Evolutionary conservation across 176 grass and related monocot genomes (phyloP).

Genomic region (Aegilops tauschii): DNA sequence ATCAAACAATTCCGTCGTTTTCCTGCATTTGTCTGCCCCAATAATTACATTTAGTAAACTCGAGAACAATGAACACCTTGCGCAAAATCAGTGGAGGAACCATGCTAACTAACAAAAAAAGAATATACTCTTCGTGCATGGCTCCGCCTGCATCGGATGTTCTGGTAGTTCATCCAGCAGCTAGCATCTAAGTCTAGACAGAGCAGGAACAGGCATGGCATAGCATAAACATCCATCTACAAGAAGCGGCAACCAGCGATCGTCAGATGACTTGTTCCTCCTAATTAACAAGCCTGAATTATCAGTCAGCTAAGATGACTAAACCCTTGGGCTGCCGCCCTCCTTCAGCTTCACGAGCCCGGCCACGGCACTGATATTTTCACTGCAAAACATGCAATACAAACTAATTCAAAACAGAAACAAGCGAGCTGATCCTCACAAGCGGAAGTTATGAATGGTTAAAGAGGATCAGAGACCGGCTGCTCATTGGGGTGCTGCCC

Average conservation of each 20-base stretch:
- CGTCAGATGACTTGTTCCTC: background rate
- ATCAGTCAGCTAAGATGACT: background rate
- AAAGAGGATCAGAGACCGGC: background rate
- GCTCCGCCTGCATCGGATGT: background rate
- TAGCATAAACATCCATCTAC: background rate
- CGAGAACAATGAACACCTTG: too few species aligned
- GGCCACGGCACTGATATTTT: background rate
- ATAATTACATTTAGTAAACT: too few species aligned
- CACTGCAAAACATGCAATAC: background rate
- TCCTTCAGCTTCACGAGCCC: background rate
- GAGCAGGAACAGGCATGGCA: background rate
- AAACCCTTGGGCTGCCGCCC: background rate
- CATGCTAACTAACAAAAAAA: too few species aligned
- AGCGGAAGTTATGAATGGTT: background rate
- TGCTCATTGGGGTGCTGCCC: background rate
- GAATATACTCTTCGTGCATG: background rate
- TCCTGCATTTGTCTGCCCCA: too few species aligned
- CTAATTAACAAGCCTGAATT: background rate
- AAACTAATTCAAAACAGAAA: background rate
- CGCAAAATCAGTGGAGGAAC: too few species aligned
- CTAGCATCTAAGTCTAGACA: background rate
- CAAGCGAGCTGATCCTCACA: background rate
- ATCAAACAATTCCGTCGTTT: too few species aligned
- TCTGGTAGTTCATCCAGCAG: background rate
- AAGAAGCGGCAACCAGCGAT: background rate